Evolutionary conservation across 768 basidiomycete genomes (phyloP).

Genomic region (Austroboletus eburneus): DNA sequence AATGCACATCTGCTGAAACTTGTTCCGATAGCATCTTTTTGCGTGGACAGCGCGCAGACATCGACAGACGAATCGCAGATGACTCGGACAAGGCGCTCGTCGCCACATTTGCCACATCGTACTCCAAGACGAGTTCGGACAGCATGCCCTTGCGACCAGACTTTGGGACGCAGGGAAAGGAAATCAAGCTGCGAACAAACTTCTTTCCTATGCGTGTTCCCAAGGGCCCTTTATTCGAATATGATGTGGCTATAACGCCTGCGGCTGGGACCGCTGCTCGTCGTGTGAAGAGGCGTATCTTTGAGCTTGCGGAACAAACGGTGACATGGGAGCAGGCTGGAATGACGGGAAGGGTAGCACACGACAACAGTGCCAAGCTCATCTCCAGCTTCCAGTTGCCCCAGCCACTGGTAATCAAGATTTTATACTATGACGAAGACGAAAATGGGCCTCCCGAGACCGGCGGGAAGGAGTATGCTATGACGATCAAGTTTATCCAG

Average conservation of each 20-base stretch:
- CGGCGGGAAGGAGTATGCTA: constrained; percentile 39
- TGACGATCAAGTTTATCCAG: constrained; percentile 41
- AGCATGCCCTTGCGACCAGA: constrained; percentile 46
- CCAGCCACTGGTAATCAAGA: constrained; percentile 37
- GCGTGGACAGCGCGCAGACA: constrained; percentile 36
- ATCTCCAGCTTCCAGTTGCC: constrained; percentile 39
- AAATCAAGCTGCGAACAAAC: constrained; percentile 48
- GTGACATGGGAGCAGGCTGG: constrained; percentile 38
- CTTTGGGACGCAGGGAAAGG: constrained; percentile 40
- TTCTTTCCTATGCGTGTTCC: constrained; percentile 50
- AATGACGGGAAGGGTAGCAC: constrained; percentile 41
- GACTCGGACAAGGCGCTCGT: constrained; percentile 43
- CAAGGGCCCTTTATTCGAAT: constrained; percentile 45
- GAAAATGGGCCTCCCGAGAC: constrained; percentile 29
- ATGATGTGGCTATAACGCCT: constrained; percentile 43
- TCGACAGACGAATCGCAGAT: constrained; percentile 51
- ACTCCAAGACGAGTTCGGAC: constrained; percentile 16
- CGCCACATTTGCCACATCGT: constrained; percentile 25
- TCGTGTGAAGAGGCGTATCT: constrained; percentile 44
- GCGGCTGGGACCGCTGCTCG: constrained; percentile 27
- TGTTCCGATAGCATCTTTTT: constrained; percentile 36
- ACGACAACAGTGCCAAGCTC: constrained; percentile 45
- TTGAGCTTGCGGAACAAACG: constrained; percentile 44
- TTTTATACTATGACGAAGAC: constrained; percentile 46
- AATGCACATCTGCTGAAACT: background rate